Evolutionary conservation across 192 early-diverging fungal genomes (phyloP), one percentile per base, ranked within the genome.

Genomic region (Backusella macrospora): DNA sequence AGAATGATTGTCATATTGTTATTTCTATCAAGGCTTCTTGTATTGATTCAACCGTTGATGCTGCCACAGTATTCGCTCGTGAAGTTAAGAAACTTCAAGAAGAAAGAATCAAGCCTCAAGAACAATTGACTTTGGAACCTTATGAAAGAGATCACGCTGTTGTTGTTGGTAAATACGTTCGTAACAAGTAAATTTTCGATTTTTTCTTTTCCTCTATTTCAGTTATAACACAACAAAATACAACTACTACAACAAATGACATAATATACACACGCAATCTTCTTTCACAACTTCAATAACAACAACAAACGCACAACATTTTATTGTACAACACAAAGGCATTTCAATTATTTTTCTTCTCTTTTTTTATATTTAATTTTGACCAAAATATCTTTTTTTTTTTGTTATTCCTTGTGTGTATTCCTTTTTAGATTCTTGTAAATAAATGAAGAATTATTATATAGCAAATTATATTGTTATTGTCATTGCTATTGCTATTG

Each of bases 11-110:
- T 52, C 92, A 99, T 84, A 96, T 98, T 85, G 97, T 97, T 68
- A 98, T 98, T 78, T 97, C 96, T 66, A 97, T 99, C 90, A 99
- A 99, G 90, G 98, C 97, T 65, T 97, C 97, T 89, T 99, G 96
- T 87, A 99, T 99, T 84, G 98, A 99, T 86, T 98, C 96, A 18
- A 99, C 96, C 15, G 95, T 96, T 46, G 94, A 93, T 79, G 96
- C 98, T 48, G 88, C 93, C 63, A 96, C 92, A 59, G 98, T 98
- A 43, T 99, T 99, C 84, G 98, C 98, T 26, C 84, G 90, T 73
- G 97, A 99, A 85, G 94, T 99, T 70, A 93, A 96, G 85, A 98
- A 98, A 89, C 86, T 96, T 21, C 89, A 92, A 76, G 89, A 90
- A 78, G 90, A 93, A 69, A 86, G 89, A 78, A 90, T 96, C 73